Conservation (phyloP, 2,329 filamentous ascomycete species). For the Ceratocystis papillata region DNA sequence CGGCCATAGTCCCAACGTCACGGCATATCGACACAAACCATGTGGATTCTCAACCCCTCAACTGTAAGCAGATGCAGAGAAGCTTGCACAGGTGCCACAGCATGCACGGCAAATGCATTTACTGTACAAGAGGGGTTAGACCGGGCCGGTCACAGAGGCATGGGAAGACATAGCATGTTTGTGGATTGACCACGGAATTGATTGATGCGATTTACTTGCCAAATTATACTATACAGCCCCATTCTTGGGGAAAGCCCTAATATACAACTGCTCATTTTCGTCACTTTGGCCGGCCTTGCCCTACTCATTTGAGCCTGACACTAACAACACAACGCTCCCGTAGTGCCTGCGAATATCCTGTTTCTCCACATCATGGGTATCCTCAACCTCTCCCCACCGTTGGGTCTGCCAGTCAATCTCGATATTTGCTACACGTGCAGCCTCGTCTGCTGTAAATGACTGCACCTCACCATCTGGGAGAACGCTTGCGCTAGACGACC, state of each 20-base stretch:
- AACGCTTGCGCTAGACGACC: constrained; percentile 59
- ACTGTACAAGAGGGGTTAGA: constrained; percentile 15
- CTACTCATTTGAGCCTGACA: constrained; percentile 44
- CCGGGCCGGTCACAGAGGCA: neutral
- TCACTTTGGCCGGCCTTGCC: neutral
- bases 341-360: constrained; percentile 82
- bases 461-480: constrained; percentile 28
- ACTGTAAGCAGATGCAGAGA: constrained; percentile 27
- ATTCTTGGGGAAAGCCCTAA: neutral
- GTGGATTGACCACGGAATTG: neutral
- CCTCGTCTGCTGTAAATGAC: constrained; percentile 71
- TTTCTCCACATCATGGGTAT: constrained; percentile 92
- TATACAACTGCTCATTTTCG: neutral
- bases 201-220: neutral
- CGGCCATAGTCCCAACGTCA: constrained; percentile 49
- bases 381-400: constrained; percentile 94
- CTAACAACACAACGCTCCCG: constrained; percentile 73
- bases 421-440: constrained; percentile 62
- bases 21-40: constrained; percentile 42
- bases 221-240: constrained; percentile 16
- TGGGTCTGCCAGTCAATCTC: constrained; percentile 86
- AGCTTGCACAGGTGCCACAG: constrained; percentile 32
- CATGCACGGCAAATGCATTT: constrained; percentile 17
- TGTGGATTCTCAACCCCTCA: constrained; percentile 26
- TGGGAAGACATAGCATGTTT: neutral